Base-by-base conservation (phyloP, 306 rosid species). In the Neltuma alba region DNA sequence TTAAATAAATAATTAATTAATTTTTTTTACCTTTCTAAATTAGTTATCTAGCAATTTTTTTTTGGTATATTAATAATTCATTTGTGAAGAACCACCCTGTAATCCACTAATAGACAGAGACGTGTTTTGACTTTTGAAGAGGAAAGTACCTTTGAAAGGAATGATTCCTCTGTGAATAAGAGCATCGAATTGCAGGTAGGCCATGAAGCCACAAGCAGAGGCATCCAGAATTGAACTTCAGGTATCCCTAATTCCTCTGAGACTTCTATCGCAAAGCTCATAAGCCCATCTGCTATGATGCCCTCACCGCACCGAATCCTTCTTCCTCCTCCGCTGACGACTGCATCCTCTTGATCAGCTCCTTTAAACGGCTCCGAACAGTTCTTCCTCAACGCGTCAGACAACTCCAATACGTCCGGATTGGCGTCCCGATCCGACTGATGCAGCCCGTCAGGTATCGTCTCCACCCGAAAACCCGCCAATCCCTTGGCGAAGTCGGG, bases 91-190 rank as follows among this genome's bases (percentile, higher is more conserved):
- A n/a, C n/a, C n/a, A n/a, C n/a, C n/a, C n/a, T n/a, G n/a, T n/a
- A n/a, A n/a, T n/a, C n/a, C n/a, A n/a, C n/a, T n/a, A n/a, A n/a
- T n/a, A n/a, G n/a, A n/a, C n/a, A n/a, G n/a, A n/a, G n/a, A n/a
- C n/a, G n/a, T n/a, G n/a, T n/a, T n/a, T n/a, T n/a, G n/a, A n/a
- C n/a, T n/a, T n/a, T n/a, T n/a, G n/a, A n/a, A n/a, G n/a, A n/a
- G n/a, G n/a, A n/a, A n/a, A n/a, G 36, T 33, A 76, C 87, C 87
- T 84, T 75, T 62, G 81, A 84, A 80, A 18, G 87, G 84, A 77
- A 79, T 21, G 21, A 84, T 80, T 30, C 81, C 81, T 75, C 87
- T 79, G 9, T 45, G 55, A 36, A 50, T 11, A 41, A 80, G 87
- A 36, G 80, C 87, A 40, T 41, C 27, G 34, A 68, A 84, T 20